These are phyloP conservation scores for Dissophora globulifera DNA, from an alignment of 192 early-diverging fungal genomes.

Conservation along the genomic window DNA sequence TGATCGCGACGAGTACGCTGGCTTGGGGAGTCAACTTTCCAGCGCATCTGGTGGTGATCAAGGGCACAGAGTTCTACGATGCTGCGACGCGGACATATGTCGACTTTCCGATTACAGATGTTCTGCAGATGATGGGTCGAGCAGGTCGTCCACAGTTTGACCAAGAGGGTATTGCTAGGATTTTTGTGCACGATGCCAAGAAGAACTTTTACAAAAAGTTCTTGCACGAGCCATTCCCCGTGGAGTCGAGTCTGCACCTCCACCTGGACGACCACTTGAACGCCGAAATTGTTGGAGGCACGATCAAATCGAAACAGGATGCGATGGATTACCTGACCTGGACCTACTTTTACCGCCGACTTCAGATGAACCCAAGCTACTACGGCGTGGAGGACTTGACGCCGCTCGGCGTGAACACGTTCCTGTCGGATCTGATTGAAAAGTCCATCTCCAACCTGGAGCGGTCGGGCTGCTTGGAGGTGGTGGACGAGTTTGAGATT, in stretches of 20 bases:
- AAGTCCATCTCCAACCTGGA: slow-evolving; percentile 75
- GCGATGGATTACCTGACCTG: slow-evolving; percentile 95
- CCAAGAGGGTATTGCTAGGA: slow-evolving; percentile 88
- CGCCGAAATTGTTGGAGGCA: slow-evolving; percentile 91
- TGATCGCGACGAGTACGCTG: slow-evolving; percentile 94
- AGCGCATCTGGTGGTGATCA: slow-evolving; percentile 96
- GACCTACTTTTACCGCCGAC: slow-evolving; percentile 94
- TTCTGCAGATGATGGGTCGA: slow-evolving; percentile 99
- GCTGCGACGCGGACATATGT: slow-evolving; percentile 90
- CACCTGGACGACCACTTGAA: slow-evolving; percentile 90
- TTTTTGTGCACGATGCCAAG: slow-evolving; percentile 95
- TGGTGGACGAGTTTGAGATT: slow-evolving; percentile 73
- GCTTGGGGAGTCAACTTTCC: slow-evolving; percentile 99
- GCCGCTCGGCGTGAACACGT: slow-evolving; percentile 72
- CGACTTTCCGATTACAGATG: slow-evolving; percentile 97
- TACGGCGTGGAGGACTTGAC: slow-evolving; percentile 88
- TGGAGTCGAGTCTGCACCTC: slow-evolving; percentile 82
- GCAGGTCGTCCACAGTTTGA: slow-evolving; percentile 98
- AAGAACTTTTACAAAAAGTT: slow-evolving; percentile 99
- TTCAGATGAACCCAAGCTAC: slow-evolving; percentile 95
- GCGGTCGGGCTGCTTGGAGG: slow-evolving; percentile 77
- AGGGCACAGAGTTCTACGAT: slow-evolving; percentile 98
- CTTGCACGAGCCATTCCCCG: slow-evolving; percentile 94
- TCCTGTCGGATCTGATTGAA: slow-evolving; percentile 85
- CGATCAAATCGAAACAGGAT: slow-evolving; percentile 91